These are phyloP conservation scores for Pseudogymnoascus sp. DNA, from an alignment of 2,329 filamentous ascomycete species.

Conservation along the genomic window DNA sequence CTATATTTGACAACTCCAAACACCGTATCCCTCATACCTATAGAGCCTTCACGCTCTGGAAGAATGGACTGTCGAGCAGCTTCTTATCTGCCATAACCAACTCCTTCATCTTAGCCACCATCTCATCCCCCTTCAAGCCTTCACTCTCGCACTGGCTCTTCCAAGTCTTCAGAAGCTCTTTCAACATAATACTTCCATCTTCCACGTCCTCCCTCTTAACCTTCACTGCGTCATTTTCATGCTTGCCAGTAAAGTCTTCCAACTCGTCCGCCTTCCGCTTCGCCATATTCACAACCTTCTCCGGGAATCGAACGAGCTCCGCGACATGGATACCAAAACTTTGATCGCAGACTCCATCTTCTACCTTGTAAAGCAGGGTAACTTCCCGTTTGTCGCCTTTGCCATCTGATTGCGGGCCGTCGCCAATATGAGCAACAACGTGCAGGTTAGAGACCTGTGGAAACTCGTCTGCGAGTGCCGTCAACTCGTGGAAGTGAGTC, in stretches of 20 bases:
- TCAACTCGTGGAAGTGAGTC: slow-evolving; percentile 97
- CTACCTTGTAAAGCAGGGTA: slow-evolving; percentile 92
- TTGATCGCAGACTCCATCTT: slow-evolving; percentile 91
- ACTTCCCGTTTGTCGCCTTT: slow-evolving; percentile 63
- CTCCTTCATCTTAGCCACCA: slow-evolving; percentile 69
- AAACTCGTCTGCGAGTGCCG: slow-evolving; percentile 77
- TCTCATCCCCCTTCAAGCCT: slow-evolving; percentile 61
- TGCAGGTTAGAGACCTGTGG: slow-evolving; percentile 87
- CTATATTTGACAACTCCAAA: slow-evolving; percentile 1
- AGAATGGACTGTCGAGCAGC: slow-evolving; percentile 58
- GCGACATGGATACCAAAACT: slow-evolving; percentile 98
- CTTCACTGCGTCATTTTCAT: slow-evolving; percentile 49
- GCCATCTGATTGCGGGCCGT: slow-evolving; percentile 23
- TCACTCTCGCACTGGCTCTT: slow-evolving; percentile 62
- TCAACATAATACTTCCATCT: slow-evolving; percentile 75
- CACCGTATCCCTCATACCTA: slow-evolving; percentile 13
- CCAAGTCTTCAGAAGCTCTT: slow-evolving; percentile 76
- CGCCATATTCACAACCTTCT: slow-evolving; percentile 98
- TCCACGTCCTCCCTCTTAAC: slow-evolving; percentile 83
- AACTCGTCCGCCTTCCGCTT: slow-evolving; percentile 97
- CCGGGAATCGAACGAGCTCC: slow-evolving; percentile 89
- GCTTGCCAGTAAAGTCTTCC: slow-evolving; percentile 84
- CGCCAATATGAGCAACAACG: slow-evolving; percentile 80
- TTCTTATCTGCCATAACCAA: slow-evolving; percentile 66
- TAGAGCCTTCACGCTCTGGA: slow-evolving; percentile 44